These are phyloP conservation scores for Glycine soja DNA, from an alignment of 306 rosid genomes.

Conservation along the genomic window DNA sequence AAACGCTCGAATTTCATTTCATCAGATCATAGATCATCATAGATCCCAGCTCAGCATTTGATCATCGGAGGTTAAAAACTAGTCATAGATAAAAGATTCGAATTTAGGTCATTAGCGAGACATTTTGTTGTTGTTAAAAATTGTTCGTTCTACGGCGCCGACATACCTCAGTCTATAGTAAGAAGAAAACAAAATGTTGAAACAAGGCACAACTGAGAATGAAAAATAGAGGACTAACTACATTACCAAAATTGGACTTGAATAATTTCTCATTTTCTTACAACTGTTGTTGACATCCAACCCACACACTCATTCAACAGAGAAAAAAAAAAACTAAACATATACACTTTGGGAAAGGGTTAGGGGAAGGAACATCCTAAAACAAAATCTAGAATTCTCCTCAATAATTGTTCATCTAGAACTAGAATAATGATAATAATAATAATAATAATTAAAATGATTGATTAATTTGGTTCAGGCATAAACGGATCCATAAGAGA, in stretches of 20 bases:
- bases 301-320: slow-evolving; percentile 34
- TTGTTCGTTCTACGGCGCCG: neutral
- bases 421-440: neutral
- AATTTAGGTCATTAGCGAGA: neutral
- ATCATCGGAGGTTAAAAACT: neutral
- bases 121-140: neutral
- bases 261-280: slow-evolving; percentile 54
- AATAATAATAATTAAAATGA: neutral
- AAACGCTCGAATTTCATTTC: too few relatives aligned
- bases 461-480: slow-evolving; percentile 37
- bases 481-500: slow-evolving; percentile 91
- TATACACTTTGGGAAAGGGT: slow-evolving; percentile 51
- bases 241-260: slow-evolving; percentile 59
- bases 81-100: neutral
- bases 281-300: slow-evolving; percentile 56
- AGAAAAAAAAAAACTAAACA: slow-evolving; percentile 21
- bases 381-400: slow-evolving; percentile 40
- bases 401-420: neutral
- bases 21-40: too few relatives aligned
- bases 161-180: neutral
- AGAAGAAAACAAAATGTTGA: neutral
- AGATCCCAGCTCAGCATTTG: too few relatives aligned
- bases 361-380: slow-evolving; percentile 23
- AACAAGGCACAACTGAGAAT: neutral
- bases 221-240: neutral